Conservation (phyloP, 176 grass and related monocot genomes). For the Bolboschoenus planiculmis region DNA sequence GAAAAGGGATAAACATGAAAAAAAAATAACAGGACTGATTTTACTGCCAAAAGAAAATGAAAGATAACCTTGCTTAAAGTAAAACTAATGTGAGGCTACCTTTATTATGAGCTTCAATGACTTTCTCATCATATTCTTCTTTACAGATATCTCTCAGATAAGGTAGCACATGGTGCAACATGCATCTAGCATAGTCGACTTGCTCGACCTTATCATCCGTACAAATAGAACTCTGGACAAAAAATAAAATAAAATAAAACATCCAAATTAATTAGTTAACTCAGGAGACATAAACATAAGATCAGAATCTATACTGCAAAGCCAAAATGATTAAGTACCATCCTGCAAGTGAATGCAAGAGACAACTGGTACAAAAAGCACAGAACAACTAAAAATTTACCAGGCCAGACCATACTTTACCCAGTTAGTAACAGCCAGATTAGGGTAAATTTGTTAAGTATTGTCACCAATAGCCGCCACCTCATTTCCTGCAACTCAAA, state of each 20-base stretch:
- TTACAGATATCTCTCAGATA: slow-evolving; percentile 1
- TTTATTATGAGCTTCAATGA: neutral
- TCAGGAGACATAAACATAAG: neutral
- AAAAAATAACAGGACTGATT: neutral
- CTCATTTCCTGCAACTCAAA: neutral
- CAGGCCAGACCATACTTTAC: slow-evolving; percentile 7
- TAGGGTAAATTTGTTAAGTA: neutral
- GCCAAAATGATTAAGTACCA: neutral
- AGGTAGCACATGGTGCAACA: slow-evolving; percentile 13
- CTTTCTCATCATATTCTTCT: neutral
- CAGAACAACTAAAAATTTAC: neutral
- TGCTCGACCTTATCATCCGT: neutral
- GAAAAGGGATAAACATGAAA: neutral
- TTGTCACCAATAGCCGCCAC: neutral
- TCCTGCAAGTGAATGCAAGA: neutral
- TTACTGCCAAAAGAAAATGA: slow-evolving; percentile 6
- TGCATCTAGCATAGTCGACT: neutral
- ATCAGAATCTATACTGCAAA: neutral
- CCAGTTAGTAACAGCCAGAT: neutral
- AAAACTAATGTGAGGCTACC: neutral
- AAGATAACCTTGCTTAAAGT: neutral
- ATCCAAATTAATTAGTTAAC: neutral
- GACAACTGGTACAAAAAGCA: neutral
- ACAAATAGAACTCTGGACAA: neutral
- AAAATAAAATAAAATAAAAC: too few relatives aligned